Evolutionary conservation across 768 basidiomycete species (phyloP).

Genomic region (Galerina sulciceps): DNA sequence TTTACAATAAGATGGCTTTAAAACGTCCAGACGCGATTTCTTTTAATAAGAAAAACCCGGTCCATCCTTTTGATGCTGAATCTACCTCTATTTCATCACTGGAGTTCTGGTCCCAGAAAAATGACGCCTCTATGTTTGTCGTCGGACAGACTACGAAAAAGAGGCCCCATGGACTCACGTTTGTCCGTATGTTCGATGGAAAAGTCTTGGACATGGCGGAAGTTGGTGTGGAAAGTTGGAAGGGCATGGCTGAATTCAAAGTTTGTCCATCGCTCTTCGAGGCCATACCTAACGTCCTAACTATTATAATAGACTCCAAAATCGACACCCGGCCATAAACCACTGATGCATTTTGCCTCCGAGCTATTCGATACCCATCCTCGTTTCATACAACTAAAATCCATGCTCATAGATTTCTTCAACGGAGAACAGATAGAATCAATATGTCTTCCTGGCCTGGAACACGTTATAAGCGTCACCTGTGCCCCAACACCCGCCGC

Average conservation of each 20-base stretch:
- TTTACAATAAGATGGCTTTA: conserved; percentile 76
- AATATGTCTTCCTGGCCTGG: conserved; percentile 82
- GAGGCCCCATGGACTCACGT: conserved; percentile 82
- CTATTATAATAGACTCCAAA: conserved; percentile 72
- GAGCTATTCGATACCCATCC: conserved; percentile 96
- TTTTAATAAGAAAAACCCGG: conserved; percentile 91
- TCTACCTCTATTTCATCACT: conserved; percentile 53
- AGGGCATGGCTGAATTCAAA: conserved; percentile 83
- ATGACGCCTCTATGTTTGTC: conserved; percentile 91
- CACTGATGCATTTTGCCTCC: conserved; percentile 94
- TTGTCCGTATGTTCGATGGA: conserved; percentile 86
- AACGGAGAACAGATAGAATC: conserved; percentile 85
- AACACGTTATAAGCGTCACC: conserved; percentile 86
- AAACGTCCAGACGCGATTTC: conserved; percentile 91
- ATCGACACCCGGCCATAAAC: conserved; percentile 87
- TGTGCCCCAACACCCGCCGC: conserved; percentile 66
- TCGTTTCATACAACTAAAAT: conserved; percentile 90
- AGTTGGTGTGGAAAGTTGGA: conserved; percentile 83
- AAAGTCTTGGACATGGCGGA: conserved; percentile 94
- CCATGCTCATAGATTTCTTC: conserved; percentile 88
- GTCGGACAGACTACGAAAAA: conserved; percentile 95
- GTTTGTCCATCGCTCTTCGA: conserved; percentile 45
- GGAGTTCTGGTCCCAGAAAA: conserved; percentile 93
- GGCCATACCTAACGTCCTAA: neutral
- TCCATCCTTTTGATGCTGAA: conserved; percentile 87